Evolutionary conservation across 2,329 filamentous ascomycete species (phyloP).

Genomic region (Cladosporium sphaerospermum): DNA sequence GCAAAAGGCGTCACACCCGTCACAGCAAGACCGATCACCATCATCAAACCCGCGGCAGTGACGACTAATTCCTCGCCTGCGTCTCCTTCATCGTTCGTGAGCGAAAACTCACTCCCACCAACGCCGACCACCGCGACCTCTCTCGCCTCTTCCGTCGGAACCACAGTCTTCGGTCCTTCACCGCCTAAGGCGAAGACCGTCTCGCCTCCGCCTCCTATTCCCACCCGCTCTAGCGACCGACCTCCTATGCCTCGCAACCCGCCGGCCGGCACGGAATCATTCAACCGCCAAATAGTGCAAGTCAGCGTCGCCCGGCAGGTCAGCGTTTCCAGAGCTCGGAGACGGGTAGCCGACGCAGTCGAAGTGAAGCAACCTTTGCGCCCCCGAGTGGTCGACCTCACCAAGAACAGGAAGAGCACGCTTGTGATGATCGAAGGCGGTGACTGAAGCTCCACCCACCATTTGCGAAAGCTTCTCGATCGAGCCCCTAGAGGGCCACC

Average conservation of each 20-base stretch:
- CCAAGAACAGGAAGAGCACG: slow-evolving; percentile 27
- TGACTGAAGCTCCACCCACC: neutral
- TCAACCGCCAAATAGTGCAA: slow-evolving; percentile 11
- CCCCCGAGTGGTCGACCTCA: slow-evolving; percentile 28
- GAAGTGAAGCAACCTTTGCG: slow-evolving; percentile 25
- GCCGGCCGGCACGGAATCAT: slow-evolving; percentile 11
- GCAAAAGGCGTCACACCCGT: neutral
- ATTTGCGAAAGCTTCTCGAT: no score
- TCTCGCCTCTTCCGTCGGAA: slow-evolving; percentile 2
- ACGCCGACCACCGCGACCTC: slow-evolving; percentile 8
- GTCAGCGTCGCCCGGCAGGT: slow-evolving; percentile 11
- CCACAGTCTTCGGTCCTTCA: slow-evolving; percentile 8
- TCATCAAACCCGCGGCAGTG: neutral
- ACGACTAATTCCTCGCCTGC: slow-evolving; percentile 1
- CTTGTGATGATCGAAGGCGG: slow-evolving; percentile 24
- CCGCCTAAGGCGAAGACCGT: neutral
- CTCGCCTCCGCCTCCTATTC: neutral
- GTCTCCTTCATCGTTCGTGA: neutral
- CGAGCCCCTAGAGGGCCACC: no score
- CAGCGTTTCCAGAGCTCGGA: slow-evolving; percentile 10
- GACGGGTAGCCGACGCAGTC: slow-evolving; percentile 10
- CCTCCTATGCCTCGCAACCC: slow-evolving; percentile 2
- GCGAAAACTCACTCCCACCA: slow-evolving; percentile 9
- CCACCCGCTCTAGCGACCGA: slow-evolving; percentile 4
- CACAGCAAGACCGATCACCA: neutral